A percentile compares a stretch with the other conserved stretches of the same genome.
Evolutionary conservation across 1,139 yeast species (phyloP).

Genomic region (Blastobotrys proliferans): DNA sequence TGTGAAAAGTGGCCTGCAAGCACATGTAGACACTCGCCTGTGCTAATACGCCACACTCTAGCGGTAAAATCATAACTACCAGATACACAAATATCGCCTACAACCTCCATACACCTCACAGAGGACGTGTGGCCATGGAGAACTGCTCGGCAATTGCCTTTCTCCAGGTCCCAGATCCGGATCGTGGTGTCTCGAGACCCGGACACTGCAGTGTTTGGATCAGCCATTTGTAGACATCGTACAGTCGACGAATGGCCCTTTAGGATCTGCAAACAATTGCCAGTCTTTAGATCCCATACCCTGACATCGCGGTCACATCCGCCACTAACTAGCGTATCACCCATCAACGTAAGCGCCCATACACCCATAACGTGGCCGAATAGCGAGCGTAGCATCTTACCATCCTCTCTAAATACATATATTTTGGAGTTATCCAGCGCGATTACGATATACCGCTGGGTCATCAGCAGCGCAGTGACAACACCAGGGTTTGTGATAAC

Average conservation of each 20-base stretch:
- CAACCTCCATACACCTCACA: constrained; percentile 73
- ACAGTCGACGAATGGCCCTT: constrained; percentile 95
- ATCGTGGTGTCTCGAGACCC: constrained; percentile 89
- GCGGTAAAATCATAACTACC: constrained; percentile 94
- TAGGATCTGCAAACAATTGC: constrained; percentile 70
- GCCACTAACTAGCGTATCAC: constrained; percentile 78
- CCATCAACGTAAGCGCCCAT: constrained; percentile 87
- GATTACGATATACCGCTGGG: constrained; percentile 38
- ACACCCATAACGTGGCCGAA: constrained; percentile 96
- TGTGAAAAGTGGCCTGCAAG: constrained; percentile 85
- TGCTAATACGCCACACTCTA: constrained; percentile 78
- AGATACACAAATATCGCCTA: constrained; percentile 38
- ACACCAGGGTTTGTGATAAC: constrained; percentile 35
- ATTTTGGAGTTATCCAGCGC: constrained; percentile 43
- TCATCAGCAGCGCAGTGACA: constrained; percentile 39
- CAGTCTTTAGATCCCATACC: constrained; percentile 80
- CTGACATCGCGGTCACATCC: constrained; percentile 88
- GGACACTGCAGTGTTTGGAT: constrained; percentile 71
- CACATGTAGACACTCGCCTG: constrained; percentile 73
- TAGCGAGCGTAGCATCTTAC: constrained; percentile 61
- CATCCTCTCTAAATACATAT: constrained; percentile 51
- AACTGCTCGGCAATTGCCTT: constrained; percentile 67
- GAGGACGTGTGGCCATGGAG: constrained; percentile 73
- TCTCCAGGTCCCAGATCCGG: constrained; percentile 84
- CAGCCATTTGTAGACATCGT: constrained; percentile 76